phyloP scores from a whole-genome alignment of 805 yeast genomes.

The Myxozyma kluyveri region DNA sequence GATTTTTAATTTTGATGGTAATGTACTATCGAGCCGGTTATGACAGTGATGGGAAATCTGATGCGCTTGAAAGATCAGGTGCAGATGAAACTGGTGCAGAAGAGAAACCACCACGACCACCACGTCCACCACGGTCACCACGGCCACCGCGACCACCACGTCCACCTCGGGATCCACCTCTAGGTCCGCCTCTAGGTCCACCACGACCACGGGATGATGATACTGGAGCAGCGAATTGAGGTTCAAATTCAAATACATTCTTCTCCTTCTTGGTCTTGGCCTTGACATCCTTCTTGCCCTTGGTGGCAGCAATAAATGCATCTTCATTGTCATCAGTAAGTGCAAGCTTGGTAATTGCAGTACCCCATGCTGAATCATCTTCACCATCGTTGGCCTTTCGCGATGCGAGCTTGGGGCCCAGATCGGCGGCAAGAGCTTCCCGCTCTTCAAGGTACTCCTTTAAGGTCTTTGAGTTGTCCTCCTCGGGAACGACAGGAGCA shows the following conservation, averaged over 20 bases:
- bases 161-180: constrained; percentile 17
- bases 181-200: constrained; percentile 16
- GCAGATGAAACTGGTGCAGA: constrained; percentile 8
- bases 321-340: constrained; percentile 54
- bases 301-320: constrained; percentile 56
- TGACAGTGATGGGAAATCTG: constrained; percentile 27
- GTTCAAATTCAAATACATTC: constrained; percentile 66
- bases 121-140: constrained; percentile 37
- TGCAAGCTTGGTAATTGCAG: constrained; percentile 48
- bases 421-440: constrained; percentile 16
- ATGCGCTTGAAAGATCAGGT: constrained; percentile 14
- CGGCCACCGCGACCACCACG: constrained; percentile 34
- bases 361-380: constrained; percentile 44
- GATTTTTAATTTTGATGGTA: no score
- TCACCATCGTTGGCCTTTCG: constrained; percentile 58
- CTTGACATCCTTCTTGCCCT: constrained; percentile 55
- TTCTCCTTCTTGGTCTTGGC: constrained; percentile 79
- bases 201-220: constrained; percentile 9
- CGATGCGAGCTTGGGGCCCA: constrained; percentile 33
- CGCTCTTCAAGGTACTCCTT: constrained; percentile 79
- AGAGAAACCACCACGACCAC: constrained; percentile 31
- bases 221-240: constrained; percentile 24
- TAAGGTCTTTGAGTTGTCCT: constrained; percentile 58
- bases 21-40: no score
- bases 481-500: constrained; percentile 43